phyloP scores from a whole-genome alignment of 2,329 filamentous ascomycete genomes.

The Colletotrichum lentis region DNA sequence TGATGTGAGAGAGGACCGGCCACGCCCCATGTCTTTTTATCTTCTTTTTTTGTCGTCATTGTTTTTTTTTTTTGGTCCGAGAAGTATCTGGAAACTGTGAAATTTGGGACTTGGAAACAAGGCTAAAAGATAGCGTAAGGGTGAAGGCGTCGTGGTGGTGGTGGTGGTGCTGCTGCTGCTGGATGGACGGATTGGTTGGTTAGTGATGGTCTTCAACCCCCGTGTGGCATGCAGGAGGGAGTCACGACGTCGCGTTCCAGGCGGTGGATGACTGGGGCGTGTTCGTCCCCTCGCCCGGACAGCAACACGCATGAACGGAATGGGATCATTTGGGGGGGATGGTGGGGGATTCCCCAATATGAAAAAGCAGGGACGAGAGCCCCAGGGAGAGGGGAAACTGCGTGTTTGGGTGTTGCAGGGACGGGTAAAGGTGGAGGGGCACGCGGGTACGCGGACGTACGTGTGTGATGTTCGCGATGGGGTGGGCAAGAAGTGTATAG shows the following conservation, averaged over 20 bases:
- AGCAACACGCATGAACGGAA: background rate
- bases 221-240: slow-evolving; percentile 9
- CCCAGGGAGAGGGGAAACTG: background rate
- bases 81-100: background rate
- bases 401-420: slow-evolving; percentile 28
- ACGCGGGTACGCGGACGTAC: background rate
- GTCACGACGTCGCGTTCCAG: slow-evolving; percentile 12
- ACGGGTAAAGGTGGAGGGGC: background rate
- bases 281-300: background rate
- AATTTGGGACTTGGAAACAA: background rate
- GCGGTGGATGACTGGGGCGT: slow-evolving; percentile 4
- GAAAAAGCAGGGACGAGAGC: background rate
- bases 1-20: background rate
- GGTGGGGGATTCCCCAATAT: background rate
- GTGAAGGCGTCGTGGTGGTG: background rate
- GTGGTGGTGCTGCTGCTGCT: background rate
- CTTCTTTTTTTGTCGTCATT: slow-evolving; percentile 5
- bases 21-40: slow-evolving; percentile 4
- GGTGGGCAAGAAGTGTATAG: background rate
- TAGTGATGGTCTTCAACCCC: background rate
- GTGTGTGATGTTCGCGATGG: background rate
- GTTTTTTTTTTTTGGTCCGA: background rate
- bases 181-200: background rate
- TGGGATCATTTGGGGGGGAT: no score
- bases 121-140: background rate